phyloP scores from a whole-genome alignment of 176 grass and related monocot species.

The Ensete glaucum region DNA sequence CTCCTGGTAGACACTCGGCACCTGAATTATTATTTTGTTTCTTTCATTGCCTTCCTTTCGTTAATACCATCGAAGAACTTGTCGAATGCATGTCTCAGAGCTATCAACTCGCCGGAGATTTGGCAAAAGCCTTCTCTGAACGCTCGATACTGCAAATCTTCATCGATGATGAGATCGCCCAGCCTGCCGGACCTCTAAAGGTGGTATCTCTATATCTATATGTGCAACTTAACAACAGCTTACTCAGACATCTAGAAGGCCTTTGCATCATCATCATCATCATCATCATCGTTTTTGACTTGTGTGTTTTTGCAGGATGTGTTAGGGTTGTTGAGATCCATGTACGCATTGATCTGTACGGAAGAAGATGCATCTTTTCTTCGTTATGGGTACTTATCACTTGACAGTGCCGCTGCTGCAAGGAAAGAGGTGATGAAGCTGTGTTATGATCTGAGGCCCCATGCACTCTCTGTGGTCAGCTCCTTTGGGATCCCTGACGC shows the following conservation, averaged over 20 bases:
- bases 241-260: background rate
- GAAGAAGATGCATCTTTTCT: conserved; percentile 84
- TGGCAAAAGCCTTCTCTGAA: conserved; percentile 83
- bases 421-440: conserved; percentile 69
- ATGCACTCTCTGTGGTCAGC: conserved; percentile 60
- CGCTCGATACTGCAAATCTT: conserved; percentile 62
- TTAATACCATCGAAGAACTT: background rate
- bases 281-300: no score
- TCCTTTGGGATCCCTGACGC: conserved; percentile 86
- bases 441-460: conserved; percentile 58
- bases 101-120: conserved; percentile 81
- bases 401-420: conserved; percentile 33
- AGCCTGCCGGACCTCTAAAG: conserved; percentile 47
- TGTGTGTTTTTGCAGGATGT: conserved; percentile 37
- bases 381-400: conserved; percentile 64
- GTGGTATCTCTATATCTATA: conserved; percentile 25
- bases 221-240: background rate
- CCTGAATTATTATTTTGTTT: background rate
- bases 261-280: background rate
- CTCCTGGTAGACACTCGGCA: conserved; percentile 52
- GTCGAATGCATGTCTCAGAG: conserved; percentile 34
- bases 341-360: conserved; percentile 59
- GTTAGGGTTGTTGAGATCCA: conserved; percentile 63
- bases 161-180: conserved; percentile 53
- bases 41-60: background rate